Conservation (phyloP, 495 filamentous ascomycete genomes). For the Trichoderma gamsii region DNA sequence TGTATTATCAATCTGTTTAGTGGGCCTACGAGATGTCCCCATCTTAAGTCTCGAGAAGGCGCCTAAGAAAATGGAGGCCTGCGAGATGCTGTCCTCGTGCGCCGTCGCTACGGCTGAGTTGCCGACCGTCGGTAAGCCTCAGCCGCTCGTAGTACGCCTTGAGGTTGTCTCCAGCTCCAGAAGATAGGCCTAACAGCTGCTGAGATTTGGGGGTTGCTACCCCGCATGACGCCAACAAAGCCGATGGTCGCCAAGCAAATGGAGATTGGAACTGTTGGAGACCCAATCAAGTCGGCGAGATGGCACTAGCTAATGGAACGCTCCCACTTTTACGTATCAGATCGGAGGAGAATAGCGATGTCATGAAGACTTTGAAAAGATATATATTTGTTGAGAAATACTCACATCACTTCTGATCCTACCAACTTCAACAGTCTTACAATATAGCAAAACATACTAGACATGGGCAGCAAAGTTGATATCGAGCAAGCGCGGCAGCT, state of each 20-base stretch:
- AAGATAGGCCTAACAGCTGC: not conserved
- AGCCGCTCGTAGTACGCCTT: not conserved
- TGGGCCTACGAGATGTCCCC: conserved; percentile 1
- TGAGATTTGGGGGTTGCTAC: not conserved
- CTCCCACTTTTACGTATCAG: not conserved
- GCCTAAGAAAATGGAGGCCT: not conserved
- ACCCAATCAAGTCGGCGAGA: not conserved
- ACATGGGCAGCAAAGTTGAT: not conserved
- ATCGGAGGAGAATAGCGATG: not conserved
- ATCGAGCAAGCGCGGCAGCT: conserved; percentile 4
- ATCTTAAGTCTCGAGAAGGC: not conserved
- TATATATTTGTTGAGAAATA: not conserved
- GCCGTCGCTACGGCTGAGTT: not conserved
- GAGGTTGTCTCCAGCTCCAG: not conserved
- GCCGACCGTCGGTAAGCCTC: conserved; percentile 6
- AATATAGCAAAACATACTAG: not conserved
- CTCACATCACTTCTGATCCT: not conserved
- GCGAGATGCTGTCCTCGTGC: not conserved
- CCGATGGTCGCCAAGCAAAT: not conserved
- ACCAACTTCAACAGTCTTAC: not conserved
- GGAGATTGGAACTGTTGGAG: not conserved
- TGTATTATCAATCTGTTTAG: not conserved
- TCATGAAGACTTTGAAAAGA: not conserved
- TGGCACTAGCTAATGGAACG: not conserved
- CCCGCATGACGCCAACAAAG: not conserved